Evolutionary conservation across 495 filamentous ascomycete species (phyloP), one percentile per base, ranked within the genome.

Genomic region (Penicillium paradoxum): DNA sequence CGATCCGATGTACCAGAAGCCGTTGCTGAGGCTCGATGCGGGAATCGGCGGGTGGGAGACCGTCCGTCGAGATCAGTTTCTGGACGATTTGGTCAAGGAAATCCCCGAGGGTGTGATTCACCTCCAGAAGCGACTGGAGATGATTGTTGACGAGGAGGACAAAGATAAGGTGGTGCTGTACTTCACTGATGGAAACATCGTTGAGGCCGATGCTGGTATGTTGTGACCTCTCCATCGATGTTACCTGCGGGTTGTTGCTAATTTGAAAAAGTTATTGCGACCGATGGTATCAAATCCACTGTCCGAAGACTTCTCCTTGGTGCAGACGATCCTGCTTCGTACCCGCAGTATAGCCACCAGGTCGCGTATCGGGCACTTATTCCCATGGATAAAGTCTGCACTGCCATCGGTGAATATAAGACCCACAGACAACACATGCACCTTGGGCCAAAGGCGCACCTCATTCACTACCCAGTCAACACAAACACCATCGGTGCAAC

Each of bases 271-370:
- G 58, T 62, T 2, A 70, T 85, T 37, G 81, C 80, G 8, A 82
- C 79, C 54, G 82, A 85, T 51, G 82, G 82, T 0, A 77, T 85
- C 41, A 81, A 78, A 41, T 83, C 80, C 0, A 67, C 66, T 45
- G 73, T 79, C 3, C 68, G 80, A 6, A 58, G 75, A 30, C 41
- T 77, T 22, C 34, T 84, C 2, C 54, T 80, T 0, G 74, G 72
- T 2, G 53, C 55, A n/a, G 60, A 57, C 10, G 67, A 72, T 52
- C 72, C 70, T 1, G 58, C 66, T 0, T 66, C 70, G 1, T 62
- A 73, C 37, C 73, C 78, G 0, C 60, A 66, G 10, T 83, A 79
- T 59, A 73, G 69, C 0, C 77, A 78, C 21, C 78, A 82, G 49
- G 70, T 74, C 47, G 78, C 76, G 2, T 82, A 76, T 54, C 68